These are phyloP conservation scores for Penicillium sp. DNA, from an alignment of 2,329 filamentous ascomycete genomes.

Conservation along the genomic window DNA sequence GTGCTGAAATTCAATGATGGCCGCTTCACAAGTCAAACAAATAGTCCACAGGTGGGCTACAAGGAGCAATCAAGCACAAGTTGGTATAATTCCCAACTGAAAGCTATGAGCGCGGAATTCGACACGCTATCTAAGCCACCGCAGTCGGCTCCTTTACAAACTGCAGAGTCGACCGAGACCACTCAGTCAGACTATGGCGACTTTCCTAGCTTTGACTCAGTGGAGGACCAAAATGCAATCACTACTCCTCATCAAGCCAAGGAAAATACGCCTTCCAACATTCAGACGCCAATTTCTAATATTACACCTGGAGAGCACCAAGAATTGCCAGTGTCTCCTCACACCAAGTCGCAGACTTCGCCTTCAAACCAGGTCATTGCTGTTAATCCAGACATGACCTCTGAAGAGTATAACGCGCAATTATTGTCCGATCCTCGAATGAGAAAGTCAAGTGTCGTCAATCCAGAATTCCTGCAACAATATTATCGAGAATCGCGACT, in stretches of 20 bases:
- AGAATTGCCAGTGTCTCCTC: not conserved
- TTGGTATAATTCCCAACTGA: slow-evolving; percentile 76
- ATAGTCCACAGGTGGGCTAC: slow-evolving; percentile 63
- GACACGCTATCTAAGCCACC: not conserved
- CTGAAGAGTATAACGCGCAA: slow-evolving; percentile 88
- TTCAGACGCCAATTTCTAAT: not conserved
- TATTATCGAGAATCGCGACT: slow-evolving; percentile 93
- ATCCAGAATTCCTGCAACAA: slow-evolving; percentile 89
- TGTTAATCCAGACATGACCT: slow-evolving; percentile 59
- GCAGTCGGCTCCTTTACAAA: not conserved
- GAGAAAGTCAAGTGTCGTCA: slow-evolving; percentile 83
- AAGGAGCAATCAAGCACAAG: slow-evolving; percentile 76
- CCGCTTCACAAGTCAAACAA: slow-evolving; percentile 65
- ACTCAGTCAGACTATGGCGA: slow-evolving; percentile 47
- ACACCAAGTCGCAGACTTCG: slow-evolving; percentile 2
- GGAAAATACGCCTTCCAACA: not conserved
- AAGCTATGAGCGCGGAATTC: slow-evolving; percentile 31
- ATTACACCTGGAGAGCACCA: not conserved
- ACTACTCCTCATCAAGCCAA: not conserved
- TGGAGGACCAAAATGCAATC: slow-evolving; percentile 14
- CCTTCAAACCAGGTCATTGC: slow-evolving; percentile 21
- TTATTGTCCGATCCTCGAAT: slow-evolving; percentile 81
- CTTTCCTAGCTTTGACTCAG: slow-evolving; percentile 33
- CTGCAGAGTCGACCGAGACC: slow-evolving; percentile 17
- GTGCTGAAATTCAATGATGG: slow-evolving; percentile 65